Evolutionary conservation across 352 stramenopile species (phyloP).

Genomic region (Pythium folliculosum): DNA sequence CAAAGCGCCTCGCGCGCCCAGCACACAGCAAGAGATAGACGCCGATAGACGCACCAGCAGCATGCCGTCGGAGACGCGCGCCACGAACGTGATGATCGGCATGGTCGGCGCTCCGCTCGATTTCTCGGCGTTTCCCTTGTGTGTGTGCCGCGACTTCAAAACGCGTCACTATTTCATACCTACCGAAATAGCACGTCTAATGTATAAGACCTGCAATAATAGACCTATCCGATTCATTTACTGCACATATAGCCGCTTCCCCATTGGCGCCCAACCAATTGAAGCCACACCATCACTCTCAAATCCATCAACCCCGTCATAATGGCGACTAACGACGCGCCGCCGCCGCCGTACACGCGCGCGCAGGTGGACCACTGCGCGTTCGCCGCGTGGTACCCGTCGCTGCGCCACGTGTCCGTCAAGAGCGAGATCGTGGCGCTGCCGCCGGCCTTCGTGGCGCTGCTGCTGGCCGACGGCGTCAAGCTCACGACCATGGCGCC

Average conservation of each 20-base stretch:
- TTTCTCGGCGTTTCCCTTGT: conserved; percentile 9
- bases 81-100: conserved; percentile 95
- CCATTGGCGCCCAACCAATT: background rate
- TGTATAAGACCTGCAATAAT: background rate
- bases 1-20: too few relatives aligned
- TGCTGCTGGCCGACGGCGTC: conserved; percentile 73
- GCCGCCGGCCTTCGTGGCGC: conserved; percentile 49
- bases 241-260: background rate
- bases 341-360: conserved; percentile 50
- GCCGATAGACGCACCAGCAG: conserved; percentile 65
- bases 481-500: conserved; percentile 39
- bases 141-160: conserved; percentile 18
- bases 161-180: conserved; percentile 29
- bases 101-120: conserved; percentile 58
- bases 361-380: conserved; percentile 82
- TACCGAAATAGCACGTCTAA: background rate
- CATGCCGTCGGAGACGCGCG: conserved; percentile 93
- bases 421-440: conserved; percentile 62
- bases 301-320: background rate
- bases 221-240: background rate
- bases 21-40: background rate
- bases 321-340: conserved; percentile 6
- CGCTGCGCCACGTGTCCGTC: conserved; percentile 60
- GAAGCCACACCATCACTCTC: background rate
- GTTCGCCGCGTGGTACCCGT: conserved; percentile 71